Evolutionary conservation across 2,329 filamentous ascomycete species (phyloP).

Genomic region (Diplodia mutila): DNA sequence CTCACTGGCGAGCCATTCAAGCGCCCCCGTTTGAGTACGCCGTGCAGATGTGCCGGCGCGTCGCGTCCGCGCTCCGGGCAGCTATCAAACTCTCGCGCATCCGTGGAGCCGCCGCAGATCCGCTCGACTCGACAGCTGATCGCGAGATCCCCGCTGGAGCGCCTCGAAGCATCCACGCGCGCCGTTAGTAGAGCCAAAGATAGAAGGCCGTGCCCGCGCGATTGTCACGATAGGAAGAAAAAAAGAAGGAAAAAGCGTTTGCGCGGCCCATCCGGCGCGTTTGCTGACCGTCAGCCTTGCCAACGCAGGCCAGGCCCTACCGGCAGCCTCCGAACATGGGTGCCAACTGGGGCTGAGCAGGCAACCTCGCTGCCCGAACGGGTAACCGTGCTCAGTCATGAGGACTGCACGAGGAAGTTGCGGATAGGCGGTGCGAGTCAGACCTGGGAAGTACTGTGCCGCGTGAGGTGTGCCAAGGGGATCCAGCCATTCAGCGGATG

Average conservation of each 20-base stretch:
- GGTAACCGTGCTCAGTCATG: slow-evolving; percentile 18
- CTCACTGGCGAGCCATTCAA: background rate
- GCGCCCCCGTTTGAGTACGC: background rate
- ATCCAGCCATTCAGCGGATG: background rate
- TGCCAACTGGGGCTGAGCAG: background rate
- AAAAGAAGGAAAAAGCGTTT: background rate
- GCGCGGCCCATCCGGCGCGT: background rate
- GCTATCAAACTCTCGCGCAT: slow-evolving; percentile 19
- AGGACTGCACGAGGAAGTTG: slow-evolving; percentile 2
- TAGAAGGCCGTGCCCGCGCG: background rate
- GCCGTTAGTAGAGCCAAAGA: background rate
- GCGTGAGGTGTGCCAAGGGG: slow-evolving; percentile 1
- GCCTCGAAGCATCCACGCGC: background rate
- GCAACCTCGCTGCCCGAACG: slow-evolving; percentile 13
- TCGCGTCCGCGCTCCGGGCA: slow-evolving; percentile 9
- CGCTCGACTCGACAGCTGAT: slow-evolving; percentile 10
- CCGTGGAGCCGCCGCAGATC: slow-evolving; percentile 20
- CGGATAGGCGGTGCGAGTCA: background rate
- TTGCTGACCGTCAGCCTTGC: slow-evolving; percentile 5
- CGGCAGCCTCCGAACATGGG: slow-evolving; percentile 4
- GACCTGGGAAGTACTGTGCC: background rate
- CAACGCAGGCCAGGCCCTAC: background rate
- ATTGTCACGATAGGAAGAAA: background rate
- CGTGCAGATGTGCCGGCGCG: slow-evolving; percentile 4
- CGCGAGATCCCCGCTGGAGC: background rate